Conservation (phyloP, 805 yeast species). For the Saccharomycopsis selenospora region DNA sequence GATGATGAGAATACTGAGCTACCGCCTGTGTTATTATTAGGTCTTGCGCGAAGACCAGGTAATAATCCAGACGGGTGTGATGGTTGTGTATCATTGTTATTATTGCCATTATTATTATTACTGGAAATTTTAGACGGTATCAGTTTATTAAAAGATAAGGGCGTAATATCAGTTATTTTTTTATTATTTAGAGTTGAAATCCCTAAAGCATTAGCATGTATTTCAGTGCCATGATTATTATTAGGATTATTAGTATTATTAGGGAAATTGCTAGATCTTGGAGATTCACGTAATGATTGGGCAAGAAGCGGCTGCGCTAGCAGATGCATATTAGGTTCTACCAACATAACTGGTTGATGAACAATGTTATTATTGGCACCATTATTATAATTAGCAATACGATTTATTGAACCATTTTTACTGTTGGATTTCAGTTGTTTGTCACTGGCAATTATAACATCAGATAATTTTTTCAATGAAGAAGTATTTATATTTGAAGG, state of each 20-base stretch:
- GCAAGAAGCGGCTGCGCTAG: not conserved
- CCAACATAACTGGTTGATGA: not conserved
- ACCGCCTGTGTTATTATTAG: not conserved
- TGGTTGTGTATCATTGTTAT: not conserved
- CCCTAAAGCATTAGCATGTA: not conserved
- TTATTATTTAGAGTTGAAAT: not conserved
- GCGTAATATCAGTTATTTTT: too few species aligned
- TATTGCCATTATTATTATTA: not conserved
- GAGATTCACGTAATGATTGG: not conserved
- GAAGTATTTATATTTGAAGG: not conserved
- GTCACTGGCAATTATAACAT: not conserved
- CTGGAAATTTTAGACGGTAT: not conserved
- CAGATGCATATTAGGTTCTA: not conserved
- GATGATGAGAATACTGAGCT: not conserved
- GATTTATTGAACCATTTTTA: not conserved
- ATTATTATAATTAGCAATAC: not conserved
- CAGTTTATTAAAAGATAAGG: too few species aligned
- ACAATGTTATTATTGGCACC: not conserved
- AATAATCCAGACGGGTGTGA: not conserved
- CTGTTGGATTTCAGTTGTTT: not conserved
- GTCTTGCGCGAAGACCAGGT: conserved; percentile 2
- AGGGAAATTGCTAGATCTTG: not conserved
- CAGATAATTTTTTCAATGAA: not conserved
- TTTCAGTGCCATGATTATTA: not conserved
- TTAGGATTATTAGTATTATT: not conserved